These are phyloP conservation scores for Drosera spatulata DNA, from an alignment of 179 eudicot genomes.

Conservation along the genomic window DNA sequence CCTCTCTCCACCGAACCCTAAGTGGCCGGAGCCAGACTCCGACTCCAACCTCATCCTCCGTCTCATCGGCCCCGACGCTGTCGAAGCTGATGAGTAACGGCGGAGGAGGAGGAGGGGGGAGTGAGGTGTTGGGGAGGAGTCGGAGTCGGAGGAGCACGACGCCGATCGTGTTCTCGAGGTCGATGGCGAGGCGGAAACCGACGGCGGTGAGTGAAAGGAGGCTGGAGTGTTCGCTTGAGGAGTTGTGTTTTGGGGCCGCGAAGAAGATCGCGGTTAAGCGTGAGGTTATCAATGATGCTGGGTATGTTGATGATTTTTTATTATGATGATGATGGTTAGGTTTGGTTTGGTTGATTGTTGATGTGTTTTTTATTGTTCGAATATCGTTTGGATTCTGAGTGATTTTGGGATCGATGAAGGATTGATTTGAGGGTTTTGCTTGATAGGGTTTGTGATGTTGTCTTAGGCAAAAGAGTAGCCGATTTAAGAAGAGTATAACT, in stretches of 20 bases:
- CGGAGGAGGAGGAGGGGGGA: not conserved
- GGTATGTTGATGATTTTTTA: conserved; percentile 24
- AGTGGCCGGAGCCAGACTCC: too few relatives aligned
- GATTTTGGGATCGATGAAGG: too few relatives aligned
- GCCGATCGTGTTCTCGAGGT: conserved; percentile 48
- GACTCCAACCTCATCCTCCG: too few relatives aligned
- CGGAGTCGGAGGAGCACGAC: conserved; percentile 30
- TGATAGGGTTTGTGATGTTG: too few relatives aligned
- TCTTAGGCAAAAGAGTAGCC: too few relatives aligned
- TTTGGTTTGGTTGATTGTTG: too few relatives aligned
- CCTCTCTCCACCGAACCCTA: too few relatives aligned
- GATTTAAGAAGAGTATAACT: too few relatives aligned
- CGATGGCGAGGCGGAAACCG: conserved; percentile 32
- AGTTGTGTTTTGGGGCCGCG: conserved; percentile 54
- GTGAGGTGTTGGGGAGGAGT: conserved; percentile 11
- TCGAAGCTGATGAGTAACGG: conserved; percentile 14
- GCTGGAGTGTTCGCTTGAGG: conserved; percentile 68
- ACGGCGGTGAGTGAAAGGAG: conserved; percentile 38
- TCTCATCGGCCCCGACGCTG: not conserved
- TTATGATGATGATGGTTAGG: too few relatives aligned
- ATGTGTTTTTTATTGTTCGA: too few relatives aligned
- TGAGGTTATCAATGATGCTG: conserved; percentile 40
- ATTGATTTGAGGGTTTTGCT: too few relatives aligned
- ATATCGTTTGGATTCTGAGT: too few relatives aligned
- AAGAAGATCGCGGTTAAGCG: conserved; percentile 51